Conservation (phyloP, 1,284 basidiomycete species). For the Ganoderma leucocontextum region DNA sequence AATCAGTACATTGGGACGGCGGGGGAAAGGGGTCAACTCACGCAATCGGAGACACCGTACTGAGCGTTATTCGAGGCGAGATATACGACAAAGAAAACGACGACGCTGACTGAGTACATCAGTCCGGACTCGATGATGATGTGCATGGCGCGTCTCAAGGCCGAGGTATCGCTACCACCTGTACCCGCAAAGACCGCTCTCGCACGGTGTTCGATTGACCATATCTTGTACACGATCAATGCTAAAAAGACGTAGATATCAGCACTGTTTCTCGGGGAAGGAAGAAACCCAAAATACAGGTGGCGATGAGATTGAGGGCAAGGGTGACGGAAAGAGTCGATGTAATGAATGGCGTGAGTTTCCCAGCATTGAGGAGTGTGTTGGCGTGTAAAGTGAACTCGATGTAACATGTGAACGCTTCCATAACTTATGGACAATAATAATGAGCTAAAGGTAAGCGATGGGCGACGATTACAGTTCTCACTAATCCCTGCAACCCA, state of each 20-base stretch:
- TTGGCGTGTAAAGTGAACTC: constrained; percentile 6
- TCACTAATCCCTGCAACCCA: constrained; percentile 9
- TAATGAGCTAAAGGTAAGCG: not conserved
- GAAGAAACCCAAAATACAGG: constrained; percentile 35
- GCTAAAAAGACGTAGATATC: not conserved
- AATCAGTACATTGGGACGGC: not conserved
- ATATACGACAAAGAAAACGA: constrained; percentile 9
- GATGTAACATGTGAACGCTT: not conserved
- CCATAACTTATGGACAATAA: not conserved
- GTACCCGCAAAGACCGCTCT: not conserved
- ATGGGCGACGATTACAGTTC: no score
- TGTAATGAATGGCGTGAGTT: constrained; percentile 47
- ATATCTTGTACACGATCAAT: constrained; percentile 2
- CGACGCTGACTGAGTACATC: constrained; percentile 15
- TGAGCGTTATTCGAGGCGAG: constrained; percentile 13
- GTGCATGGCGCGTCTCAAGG: constrained; percentile 8
- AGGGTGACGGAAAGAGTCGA: constrained; percentile 48
- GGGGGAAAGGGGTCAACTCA: not conserved
- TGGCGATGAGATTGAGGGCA: constrained; percentile 46
- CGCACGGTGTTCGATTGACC: not conserved
- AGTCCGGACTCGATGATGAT: constrained; percentile 22
- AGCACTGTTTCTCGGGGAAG: not conserved
- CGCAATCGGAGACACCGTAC: constrained; percentile 14
- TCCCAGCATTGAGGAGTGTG: constrained; percentile 9
- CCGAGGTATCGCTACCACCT: not conserved